Percentiles rank a stretch among this genome's conserved stretches.
These are phyloP conservation scores for Acrodontium crateriforme DNA, from an alignment of 2,329 filamentous ascomycete genomes.

Conservation along the genomic window DNA sequence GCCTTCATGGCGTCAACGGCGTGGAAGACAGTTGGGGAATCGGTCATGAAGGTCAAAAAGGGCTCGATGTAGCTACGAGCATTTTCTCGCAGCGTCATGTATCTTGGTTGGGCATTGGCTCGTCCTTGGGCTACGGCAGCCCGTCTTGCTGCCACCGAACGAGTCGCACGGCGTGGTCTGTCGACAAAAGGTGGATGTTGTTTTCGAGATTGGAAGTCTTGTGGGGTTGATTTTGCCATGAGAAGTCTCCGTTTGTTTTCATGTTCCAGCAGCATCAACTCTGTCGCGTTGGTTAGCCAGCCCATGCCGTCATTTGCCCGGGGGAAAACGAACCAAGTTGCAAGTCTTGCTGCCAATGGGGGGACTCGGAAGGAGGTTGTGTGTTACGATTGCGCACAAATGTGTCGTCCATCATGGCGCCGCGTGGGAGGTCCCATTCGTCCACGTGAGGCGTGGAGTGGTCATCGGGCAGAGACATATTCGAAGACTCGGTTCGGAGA, in stretches of 20 bases:
- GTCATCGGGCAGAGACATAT: neutral
- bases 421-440: constrained; percentile 34
- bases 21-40: constrained; percentile 90
- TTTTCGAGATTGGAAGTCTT: too few relatives aligned
- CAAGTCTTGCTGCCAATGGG: too few relatives aligned
- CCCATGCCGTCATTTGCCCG: neutral
- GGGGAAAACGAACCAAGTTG: neutral
- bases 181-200: too few relatives aligned
- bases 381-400: too few relatives aligned
- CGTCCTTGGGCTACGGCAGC: neutral
- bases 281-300: constrained; percentile 55
- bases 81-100: constrained; percentile 15
- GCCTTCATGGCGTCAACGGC: constrained; percentile 65
- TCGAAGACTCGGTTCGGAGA: too few relatives aligned
- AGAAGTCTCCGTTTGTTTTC: constrained; percentile 3
- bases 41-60: constrained; percentile 68
- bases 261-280: constrained; percentile 60
- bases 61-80: constrained; percentile 18
- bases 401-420: neutral
- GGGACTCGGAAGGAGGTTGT: too few relatives aligned
- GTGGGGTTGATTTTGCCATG: neutral
- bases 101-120: constrained; percentile 7
- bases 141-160: too few relatives aligned
- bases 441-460: constrained; percentile 33
- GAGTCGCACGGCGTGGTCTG: too few relatives aligned